Evolutionary conservation across 2,329 filamentous ascomycete genomes (phyloP), one percentile per base, ranked within the genome.

Genomic region (Aspergillus fischeri): DNA sequence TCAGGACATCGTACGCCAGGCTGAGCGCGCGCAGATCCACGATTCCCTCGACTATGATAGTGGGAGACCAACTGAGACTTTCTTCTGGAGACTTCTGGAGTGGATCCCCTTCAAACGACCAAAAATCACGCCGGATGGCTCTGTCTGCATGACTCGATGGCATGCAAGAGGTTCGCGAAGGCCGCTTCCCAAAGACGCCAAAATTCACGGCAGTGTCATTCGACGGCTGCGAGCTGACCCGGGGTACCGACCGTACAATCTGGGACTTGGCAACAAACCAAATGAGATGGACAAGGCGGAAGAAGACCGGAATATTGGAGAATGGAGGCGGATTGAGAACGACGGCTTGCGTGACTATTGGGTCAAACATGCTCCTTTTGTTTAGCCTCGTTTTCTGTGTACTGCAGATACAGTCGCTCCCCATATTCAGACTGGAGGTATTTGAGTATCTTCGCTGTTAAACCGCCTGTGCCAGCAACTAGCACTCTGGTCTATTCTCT

Each of bases 61-160:
- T 17, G 63, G 63, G 1, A 53, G 58, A 10, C 41, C 49, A 10
- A 3, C 63, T 0, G 61, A 63, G 32, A 59, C 61, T 5, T 32
- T 65, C 42, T 63, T 65, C 38, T 65, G 63, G 63, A 61, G 61
- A 3, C 4, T 63, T 7, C 44, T 65, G 29, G 63, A 65, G 38
- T 62, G 54, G 25, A 27, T 65, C 29, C 63, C 63, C 2, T 60
- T 59, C 32, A 60, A 62, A 41, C 41, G 63, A 4, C 56, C 60
- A 1, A 60, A 56, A 14, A 54, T 65, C 2, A 38, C 52, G 6
- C 61, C 60, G 0, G 60, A 65, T 17, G 63, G 63, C 2, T 49
- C 53, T 2, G 52, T 62, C 10, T 21, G 48, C 6, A 45, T 58
- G 45, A 60, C 57, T 1, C 54, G 63, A 48, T 65, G 61, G 63